Conservation (phyloP, 805 yeast species). For the Candida corydali region DNA sequence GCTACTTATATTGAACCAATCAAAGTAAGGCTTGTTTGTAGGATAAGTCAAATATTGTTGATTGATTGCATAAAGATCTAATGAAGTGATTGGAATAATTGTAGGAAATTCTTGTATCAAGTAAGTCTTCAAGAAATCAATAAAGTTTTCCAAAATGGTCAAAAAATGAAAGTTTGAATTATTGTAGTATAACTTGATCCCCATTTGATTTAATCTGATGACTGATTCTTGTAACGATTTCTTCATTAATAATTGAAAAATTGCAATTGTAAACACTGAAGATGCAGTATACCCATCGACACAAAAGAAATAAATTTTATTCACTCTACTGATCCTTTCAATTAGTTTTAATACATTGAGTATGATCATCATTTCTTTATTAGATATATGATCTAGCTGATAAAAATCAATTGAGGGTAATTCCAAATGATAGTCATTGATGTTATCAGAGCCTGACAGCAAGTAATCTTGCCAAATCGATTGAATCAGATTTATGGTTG, state of each 20-base stretch:
- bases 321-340: conserved; percentile 14
- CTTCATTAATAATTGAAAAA: conserved; percentile 11
- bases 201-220: conserved; percentile 11
- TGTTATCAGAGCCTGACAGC: conserved; percentile 2
- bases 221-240: conserved; percentile 22
- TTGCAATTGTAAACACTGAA: conserved; percentile 18
- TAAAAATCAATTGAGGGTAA: conserved; percentile 19
- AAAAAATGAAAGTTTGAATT: conserved; percentile 26
- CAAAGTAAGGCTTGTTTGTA: conserved; percentile 12
- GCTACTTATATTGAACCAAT: conserved; percentile 32
- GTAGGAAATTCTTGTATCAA: conserved; percentile 8
- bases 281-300: conserved; percentile 38
- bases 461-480: conserved; percentile 10
- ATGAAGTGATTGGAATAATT: conserved; percentile 3
- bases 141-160: conserved; percentile 25
- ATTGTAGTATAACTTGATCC: conserved; percentile 25
- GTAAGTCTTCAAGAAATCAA: conserved; percentile 14
- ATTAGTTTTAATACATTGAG: conserved; percentile 29
- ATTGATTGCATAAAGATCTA: conserved; percentile 5
- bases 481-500: conserved; percentile 34
- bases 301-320: conserved; percentile 26
- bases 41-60: conserved; percentile 4
- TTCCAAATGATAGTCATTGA: conserved; percentile 19
- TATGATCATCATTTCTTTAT: conserved; percentile 21
- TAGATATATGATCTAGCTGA: conserved; percentile 14